Conservation (phyloP, 2,329 filamentous ascomycete genomes). For the Pestalotiopsis sp. region DNA sequence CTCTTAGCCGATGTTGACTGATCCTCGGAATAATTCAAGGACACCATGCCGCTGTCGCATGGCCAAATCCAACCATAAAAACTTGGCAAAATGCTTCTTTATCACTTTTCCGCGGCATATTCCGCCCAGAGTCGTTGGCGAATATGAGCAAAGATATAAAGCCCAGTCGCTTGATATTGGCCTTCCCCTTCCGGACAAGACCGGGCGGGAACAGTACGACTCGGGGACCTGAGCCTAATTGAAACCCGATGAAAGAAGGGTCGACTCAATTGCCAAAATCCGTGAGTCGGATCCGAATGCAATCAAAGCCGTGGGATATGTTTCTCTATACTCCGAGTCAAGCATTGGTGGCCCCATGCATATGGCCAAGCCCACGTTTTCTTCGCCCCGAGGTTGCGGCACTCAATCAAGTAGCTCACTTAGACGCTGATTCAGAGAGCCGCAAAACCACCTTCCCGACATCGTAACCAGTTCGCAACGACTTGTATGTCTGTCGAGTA, state of each 20-base stretch:
- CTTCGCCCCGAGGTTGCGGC: background rate
- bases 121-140: background rate
- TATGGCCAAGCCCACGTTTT: background rate
- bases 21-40: background rate
- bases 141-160: background rate
- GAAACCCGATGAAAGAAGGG: background rate
- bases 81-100: background rate
- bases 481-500: background rate
- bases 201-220: background rate
- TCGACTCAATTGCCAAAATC: background rate
- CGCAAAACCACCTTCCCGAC: constrained; percentile 1
- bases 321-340: background rate
- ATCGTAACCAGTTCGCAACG: background rate
- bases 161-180: background rate
- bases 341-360: background rate
- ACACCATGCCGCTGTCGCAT: background rate
- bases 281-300: background rate
- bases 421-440: background rate
- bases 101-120: background rate
- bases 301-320: background rate
- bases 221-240: background rate
- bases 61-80: background rate
- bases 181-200: background rate
- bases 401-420: background rate
- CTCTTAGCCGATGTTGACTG: too few species aligned